Evolutionary conservation across 768 basidiomycete genomes (phyloP), one percentile per base, ranked within the genome.

Genomic region (Suillus placidus): DNA sequence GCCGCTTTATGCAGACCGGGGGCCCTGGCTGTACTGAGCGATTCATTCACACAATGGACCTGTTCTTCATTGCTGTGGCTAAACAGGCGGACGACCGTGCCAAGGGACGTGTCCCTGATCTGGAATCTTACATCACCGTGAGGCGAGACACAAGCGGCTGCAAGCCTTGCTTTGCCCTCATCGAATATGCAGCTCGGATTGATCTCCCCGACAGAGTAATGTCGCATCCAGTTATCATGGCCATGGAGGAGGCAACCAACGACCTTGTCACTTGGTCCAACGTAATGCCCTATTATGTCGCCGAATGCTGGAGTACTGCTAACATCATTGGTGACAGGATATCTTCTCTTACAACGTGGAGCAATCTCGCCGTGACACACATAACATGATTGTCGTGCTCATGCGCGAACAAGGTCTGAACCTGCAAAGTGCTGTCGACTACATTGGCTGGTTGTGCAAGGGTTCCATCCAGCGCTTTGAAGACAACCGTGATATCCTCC

Each of bases 331-430:
- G 9, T 18, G 6, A 5, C 2, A 90, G 90, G 90, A 91, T 67
- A 87, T 91, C 42, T 88, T 89, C 72, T 92, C 89, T 1, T 92
- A 89, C 75, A 90, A 91, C 66, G 85, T 86, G 52, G 91, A 92
- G 71, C 90, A 91, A 74, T 84, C 89, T 3, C 84, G 86, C 16
- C 84, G 83, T 12, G 87, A 90, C 67, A 87, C 85, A 20, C 87
- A 90, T 73, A 91, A 92, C 73, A 88, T 91, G 83, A 83, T 92
- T 63, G 79, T 82, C n/a, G 87, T 91, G 60, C 81, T 91, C 67
- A 90, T 89, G 87, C 77, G 81, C 52, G 80, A 87, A 66, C 84
- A 86, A 61, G 84, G 82, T 4, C 79, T 87, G 58, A 79, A 79
- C 42, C 77, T 92, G 10, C 89, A 91, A 67, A 77, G 81, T 40